Conservation (phyloP, 441 rosid species). For the Gossypium aridum region DNA sequence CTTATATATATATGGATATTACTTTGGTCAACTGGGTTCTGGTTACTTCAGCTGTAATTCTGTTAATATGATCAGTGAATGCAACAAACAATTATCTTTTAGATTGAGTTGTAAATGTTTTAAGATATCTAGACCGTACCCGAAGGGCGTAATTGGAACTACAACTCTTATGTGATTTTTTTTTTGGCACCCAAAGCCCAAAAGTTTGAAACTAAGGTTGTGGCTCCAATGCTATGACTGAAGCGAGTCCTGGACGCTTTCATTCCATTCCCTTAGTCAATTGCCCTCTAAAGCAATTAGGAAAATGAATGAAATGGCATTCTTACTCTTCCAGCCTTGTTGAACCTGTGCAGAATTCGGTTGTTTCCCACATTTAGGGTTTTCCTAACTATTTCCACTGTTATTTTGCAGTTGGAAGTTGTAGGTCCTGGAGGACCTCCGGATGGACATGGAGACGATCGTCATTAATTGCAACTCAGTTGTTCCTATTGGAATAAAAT, state of each 20-base stretch:
- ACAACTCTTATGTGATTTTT: neutral
- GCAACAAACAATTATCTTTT: neutral
- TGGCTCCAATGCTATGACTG: neutral
- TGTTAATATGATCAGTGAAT: neutral
- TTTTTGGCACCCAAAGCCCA: neutral
- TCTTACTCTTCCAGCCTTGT: neutral
- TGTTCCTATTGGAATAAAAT: slow-evolving; percentile 33
- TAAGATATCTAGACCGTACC: neutral
- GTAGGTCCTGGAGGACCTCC: neutral
- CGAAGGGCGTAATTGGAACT: neutral
- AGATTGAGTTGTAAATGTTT: neutral
- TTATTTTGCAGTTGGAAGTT: neutral
- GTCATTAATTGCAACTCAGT: slow-evolving; percentile 31
- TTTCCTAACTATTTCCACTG: neutral
- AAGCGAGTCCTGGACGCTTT: neutral
- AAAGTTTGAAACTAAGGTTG: neutral
- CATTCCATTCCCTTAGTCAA: neutral
- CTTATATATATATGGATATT: neutral
- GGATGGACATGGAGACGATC: slow-evolving; percentile 1
- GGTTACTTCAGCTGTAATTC: neutral
- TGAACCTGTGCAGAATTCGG: neutral
- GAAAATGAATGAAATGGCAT: neutral
- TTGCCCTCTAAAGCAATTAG: neutral
- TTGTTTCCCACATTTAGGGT: neutral
- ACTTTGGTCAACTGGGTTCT: neutral